phyloP scores from a whole-genome alignment of 768 basidiomycete species.

The Krasilnikovozyma curviuscula region DNA sequence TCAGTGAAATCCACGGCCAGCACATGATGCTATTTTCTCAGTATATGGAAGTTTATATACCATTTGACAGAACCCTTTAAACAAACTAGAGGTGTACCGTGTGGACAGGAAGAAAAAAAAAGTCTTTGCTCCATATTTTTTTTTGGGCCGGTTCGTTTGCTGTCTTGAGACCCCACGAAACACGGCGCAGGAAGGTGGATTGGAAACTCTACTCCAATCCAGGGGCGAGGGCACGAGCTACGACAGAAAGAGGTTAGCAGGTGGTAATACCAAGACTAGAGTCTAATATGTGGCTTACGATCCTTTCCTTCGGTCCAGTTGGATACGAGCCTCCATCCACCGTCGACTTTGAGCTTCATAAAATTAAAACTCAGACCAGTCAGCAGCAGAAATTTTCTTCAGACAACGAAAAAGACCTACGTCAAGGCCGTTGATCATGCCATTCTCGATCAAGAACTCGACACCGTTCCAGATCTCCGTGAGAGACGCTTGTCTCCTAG shows the following conservation, averaged over 20 bases:
- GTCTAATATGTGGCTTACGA: constrained; percentile 10
- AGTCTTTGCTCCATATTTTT: too few relatives aligned
- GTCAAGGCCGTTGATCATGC: constrained; percentile 1
- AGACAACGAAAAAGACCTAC: neutral
- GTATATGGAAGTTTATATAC: too few relatives aligned
- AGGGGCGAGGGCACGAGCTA: constrained; percentile 15
- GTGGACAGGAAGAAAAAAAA: too few relatives aligned
- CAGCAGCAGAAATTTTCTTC: neutral
- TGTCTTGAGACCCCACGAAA: too few relatives aligned
- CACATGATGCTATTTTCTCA: too few relatives aligned
- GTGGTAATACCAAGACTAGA: neutral
- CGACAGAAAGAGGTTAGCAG: too few relatives aligned
- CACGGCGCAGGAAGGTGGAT: neutral
- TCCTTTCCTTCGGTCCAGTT: constrained; percentile 15
- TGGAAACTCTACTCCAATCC: constrained; percentile 18
- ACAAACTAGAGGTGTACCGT: too few relatives aligned
- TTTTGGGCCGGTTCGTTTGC: too few relatives aligned
- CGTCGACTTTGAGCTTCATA: constrained; percentile 12
- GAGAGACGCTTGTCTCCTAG: constrained; percentile 9
- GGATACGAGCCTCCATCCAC: constrained; percentile 17
- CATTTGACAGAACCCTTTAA: too few relatives aligned
- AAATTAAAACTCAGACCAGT: neutral
- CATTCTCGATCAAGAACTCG: constrained; percentile 6
- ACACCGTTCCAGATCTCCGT: constrained; percentile 4
- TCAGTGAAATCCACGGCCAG: too few relatives aligned